Base-by-base conservation (phyloP, 495 filamentous ascomycete species). In the Penicillium macrosclerotiorum region DNA sequence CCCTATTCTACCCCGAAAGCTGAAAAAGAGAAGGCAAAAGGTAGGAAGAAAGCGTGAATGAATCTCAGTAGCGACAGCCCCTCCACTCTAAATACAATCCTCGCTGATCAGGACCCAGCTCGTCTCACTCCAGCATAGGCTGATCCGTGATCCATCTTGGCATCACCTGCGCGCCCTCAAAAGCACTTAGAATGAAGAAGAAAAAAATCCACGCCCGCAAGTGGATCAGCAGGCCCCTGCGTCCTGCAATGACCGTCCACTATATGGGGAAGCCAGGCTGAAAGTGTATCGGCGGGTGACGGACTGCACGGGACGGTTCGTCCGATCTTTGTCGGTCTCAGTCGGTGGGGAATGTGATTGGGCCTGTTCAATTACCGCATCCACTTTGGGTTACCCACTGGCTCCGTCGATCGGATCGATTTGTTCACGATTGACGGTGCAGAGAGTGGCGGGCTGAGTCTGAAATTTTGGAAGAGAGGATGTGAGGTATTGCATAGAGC, bases 281-380 rank as follows among this genome's bases (percentile, higher is more conserved):
- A 14, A 36, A 33, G 37, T 11, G 29, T 11, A 37, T 18, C 20
- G 16, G 11, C 37, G 22, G n/a, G 45, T 40, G 45, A 47, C 27
- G 36, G 40, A 30, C 24, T 33, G 18, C 29, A 37, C 36, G 44
- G 20, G 25, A 17, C 3, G 3, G 29, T 16, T 42, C 40, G 29
- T 42, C 29, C 19, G 40, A 42, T 42, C 20, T 38, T 24, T 11
- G 29, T 19, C 11, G 7, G 12, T 42, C 20, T 38, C 20, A 17
- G 29, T 19, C 11, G 7, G 12, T 13, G 30, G 12, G 9, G 5
- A 17, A 8, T 36, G 5, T 53, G 44, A 56, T 56, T 56, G 53
- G 50, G 9, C 16, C 20, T 18, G 16, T 27, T 5, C 17, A 23
- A 37, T 37, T 22, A 11, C n/a, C 18, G 25, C 22, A 43, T 32